phyloP scores from a whole-genome alignment of 1,284 basidiomycete genomes.

The Trichosporon sp. region DNA sequence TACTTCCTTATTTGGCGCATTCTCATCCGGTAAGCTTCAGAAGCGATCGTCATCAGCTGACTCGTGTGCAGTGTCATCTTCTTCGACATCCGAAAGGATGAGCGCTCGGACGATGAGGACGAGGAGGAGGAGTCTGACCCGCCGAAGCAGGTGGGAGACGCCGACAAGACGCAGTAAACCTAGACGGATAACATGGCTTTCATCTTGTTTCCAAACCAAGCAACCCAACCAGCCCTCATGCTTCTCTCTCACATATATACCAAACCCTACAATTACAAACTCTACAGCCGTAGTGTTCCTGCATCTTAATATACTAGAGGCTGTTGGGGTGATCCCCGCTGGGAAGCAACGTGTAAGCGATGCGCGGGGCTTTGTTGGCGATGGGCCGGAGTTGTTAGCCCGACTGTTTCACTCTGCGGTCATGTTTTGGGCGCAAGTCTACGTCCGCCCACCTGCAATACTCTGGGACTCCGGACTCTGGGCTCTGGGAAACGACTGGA shows the following conservation, averaged over 20 bases:
- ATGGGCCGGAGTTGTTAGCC: background rate
- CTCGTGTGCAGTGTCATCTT: constrained; percentile 46
- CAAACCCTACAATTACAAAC: background rate
- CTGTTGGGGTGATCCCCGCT: background rate
- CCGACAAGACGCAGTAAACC: constrained; percentile 30
- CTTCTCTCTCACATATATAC: background rate
- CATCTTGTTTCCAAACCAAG: background rate
- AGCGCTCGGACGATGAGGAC: constrained; percentile 60
- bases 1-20: constrained; percentile 79
- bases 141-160: constrained; percentile 28
- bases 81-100: constrained; percentile 52
- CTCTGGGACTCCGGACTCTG: background rate
- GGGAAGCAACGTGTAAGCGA: background rate
- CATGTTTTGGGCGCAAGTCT: background rate
- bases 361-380: background rate
- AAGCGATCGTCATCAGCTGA: too few relatives aligned
- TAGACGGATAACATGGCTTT: background rate
- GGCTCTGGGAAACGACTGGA: background rate
- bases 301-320: background rate
- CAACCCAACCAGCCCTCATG: background rate
- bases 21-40: constrained; percentile 59
- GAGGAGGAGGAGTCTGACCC: constrained; percentile 42
- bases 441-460: background rate
- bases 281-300: constrained; percentile 2
- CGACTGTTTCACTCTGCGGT: background rate